These are phyloP conservation scores for Epichloe uncinata DNA, from an alignment of 2,329 filamentous ascomycete species.

Conservation along the genomic window DNA sequence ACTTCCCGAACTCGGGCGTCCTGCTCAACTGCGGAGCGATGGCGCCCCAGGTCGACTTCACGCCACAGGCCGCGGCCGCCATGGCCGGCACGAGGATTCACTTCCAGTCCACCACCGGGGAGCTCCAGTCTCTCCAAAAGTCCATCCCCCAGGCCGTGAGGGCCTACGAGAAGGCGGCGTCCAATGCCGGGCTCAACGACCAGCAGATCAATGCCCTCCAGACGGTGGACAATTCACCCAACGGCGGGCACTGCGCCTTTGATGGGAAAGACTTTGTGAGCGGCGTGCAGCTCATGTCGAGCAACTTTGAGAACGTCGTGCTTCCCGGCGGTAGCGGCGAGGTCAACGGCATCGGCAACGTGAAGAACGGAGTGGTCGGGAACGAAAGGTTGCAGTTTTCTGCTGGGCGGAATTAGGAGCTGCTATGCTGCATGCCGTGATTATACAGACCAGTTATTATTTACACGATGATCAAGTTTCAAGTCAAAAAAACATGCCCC, in stretches of 20 bases:
- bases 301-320: conserved; percentile 39
- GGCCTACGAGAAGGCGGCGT: conserved; percentile 37
- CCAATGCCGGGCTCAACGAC: conserved; percentile 27
- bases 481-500: too few species aligned
- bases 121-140: conserved; percentile 34
- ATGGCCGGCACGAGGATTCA: conserved; percentile 36
- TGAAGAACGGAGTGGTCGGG: conserved; percentile 25
- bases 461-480: too few species aligned
- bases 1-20: conserved; percentile 36
- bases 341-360: conserved; percentile 34
- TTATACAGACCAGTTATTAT: too few species aligned
- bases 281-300: conserved; percentile 43
- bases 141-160: conserved; percentile 35
- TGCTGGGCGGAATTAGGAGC: background rate
- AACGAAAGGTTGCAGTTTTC: conserved; percentile 5
- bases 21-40: conserved; percentile 43
- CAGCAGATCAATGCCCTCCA: conserved; percentile 35
- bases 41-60: conserved; percentile 37
- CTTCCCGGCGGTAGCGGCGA: conserved; percentile 34
- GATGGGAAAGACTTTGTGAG: conserved; percentile 38
- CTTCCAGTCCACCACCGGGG: conserved; percentile 40
- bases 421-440: too few species aligned
- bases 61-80: conserved; percentile 25
- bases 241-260: conserved; percentile 45
- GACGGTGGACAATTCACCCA: conserved; percentile 42